Evolutionary conservation across 2,329 filamentous ascomycete species (phyloP).

Genomic region (Fusarium paranaense): DNA sequence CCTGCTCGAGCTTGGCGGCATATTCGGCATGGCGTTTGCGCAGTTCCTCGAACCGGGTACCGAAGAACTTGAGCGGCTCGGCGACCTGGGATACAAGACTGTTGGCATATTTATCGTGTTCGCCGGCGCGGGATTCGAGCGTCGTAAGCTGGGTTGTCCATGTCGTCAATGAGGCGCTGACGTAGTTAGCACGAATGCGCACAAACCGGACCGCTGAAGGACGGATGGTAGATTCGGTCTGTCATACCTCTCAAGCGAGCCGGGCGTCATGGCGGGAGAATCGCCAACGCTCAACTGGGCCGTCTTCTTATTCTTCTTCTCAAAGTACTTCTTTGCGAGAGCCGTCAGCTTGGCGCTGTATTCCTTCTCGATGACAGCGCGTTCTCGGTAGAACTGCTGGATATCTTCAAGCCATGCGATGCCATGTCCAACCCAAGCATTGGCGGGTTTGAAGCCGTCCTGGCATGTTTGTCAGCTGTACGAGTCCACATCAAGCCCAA

Average conservation of each 20-base stretch:
- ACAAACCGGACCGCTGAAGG: not conserved
- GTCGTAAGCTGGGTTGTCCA: conserved; percentile 96
- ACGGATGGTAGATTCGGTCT: not conserved
- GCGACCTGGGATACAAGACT: conserved; percentile 85
- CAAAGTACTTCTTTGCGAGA: conserved; percentile 95
- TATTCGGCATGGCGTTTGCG: conserved; percentile 93
- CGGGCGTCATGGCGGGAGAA: conserved; percentile 90
- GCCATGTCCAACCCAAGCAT: conserved; percentile 88
- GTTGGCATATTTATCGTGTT: conserved; percentile 87
- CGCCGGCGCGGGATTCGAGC: conserved; percentile 85
- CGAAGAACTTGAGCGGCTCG: conserved; percentile 84
- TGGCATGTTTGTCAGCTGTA: conserved; percentile 51
- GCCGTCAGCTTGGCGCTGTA: conserved; percentile 89
- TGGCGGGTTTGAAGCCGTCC: conserved; percentile 98
- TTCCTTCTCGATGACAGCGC: conserved; percentile 94
- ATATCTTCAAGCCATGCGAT: conserved; percentile 97
- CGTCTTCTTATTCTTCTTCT: conserved; percentile 93
- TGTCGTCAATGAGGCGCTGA: conserved; percentile 92
- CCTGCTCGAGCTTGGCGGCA: conserved; percentile 87
- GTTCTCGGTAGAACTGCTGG: conserved; percentile 96
- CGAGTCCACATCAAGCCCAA: not conserved
- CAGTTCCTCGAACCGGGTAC: conserved; percentile 85
- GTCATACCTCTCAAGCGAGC: conserved; percentile 86
- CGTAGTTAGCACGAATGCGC: conserved; percentile 37
- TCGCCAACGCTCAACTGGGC: conserved; percentile 92